Base-by-base conservation (phyloP, 805 yeast genomes). In the Grigorovia humatica region DNA sequence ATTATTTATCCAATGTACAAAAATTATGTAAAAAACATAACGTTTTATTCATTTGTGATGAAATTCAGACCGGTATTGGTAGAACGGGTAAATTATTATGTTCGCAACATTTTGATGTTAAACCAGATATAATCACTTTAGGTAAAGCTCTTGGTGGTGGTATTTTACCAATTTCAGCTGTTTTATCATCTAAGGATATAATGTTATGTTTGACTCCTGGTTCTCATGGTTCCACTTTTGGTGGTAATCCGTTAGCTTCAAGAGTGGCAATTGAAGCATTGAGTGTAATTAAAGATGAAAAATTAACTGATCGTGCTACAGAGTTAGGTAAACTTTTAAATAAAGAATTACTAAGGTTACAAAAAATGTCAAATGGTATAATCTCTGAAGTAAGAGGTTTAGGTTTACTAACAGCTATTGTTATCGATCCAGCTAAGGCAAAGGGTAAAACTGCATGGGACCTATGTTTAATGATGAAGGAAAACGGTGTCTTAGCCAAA, bases 111-210 rank as follows among this genome's bases (percentile, higher is more conserved):
- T 83, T 83, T 54, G 69, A 70, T 53, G 85, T 87, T 58, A 85
- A 85, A 69, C 98, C 98, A 45, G 98, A 91, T 72, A 76, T 91
- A 59, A 82, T 91, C 27, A 73, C 89, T 43, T 78, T 91, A 60
- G 98, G 97, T 64, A 91, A 91, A 74, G 98, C 98, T 53, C 80
- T 91, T 54, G 83, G 95, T 32, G 98, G 98, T 52, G 98, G 98
- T 70, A 90, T 89, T 35, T 68, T 86, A 56, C 97, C 98, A 38
- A 95, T 89, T 15, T 84, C 95, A 46, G 93, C 95, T 30, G 96
- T 89, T 17, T 75, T 91, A 57, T 85, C 96, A 1, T 86, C 95
- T n/a, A 80, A 74, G 60, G 95, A 88, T 54, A 85, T 91, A 66
- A 86, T 91, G 96, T 77, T 82, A 57, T 81, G 88, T 57, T 78